phyloP scores from a whole-genome alignment of 2,329 filamentous ascomycete species.

The Penicillium paneum region DNA sequence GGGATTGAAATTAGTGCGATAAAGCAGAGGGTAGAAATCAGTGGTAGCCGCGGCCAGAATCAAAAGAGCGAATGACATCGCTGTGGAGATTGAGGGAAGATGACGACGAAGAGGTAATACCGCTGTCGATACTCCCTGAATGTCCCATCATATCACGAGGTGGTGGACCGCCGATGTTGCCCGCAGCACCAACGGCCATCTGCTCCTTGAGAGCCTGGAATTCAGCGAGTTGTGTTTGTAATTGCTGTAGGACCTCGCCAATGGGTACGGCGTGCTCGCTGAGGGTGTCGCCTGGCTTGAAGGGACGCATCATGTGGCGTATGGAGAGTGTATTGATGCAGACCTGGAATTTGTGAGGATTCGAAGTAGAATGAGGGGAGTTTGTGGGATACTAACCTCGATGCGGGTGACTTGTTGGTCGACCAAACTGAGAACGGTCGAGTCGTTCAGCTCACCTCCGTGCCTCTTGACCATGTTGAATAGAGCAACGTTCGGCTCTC shows the following conservation, averaged over 20 bases:
- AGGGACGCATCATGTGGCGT: conserved; percentile 73
- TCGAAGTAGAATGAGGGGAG: background rate
- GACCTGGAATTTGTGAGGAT: conserved; percentile 53
- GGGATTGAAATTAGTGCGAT: conserved; percentile 1
- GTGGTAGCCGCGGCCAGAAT: conserved; percentile 13
- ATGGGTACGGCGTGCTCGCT: conserved; percentile 76
- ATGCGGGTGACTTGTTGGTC: conserved; percentile 95
- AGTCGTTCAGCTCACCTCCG: conserved; percentile 83
- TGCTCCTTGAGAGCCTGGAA: conserved; percentile 42
- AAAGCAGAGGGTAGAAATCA: conserved; percentile 9
- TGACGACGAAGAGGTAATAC: conserved; percentile 26
- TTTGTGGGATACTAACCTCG: conserved; percentile 63
- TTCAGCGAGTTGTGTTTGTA: conserved; percentile 42
- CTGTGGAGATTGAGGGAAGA: conserved; percentile 27
- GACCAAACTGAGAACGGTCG: conserved; percentile 82
- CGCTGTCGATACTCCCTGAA: conserved; percentile 19
- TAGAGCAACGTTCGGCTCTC: conserved; percentile 77
- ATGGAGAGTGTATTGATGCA: conserved; percentile 76
- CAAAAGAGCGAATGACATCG: conserved; percentile 18
- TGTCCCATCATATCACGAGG: conserved; percentile 9
- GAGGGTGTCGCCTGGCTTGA: conserved; percentile 59
- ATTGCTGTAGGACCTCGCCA: conserved; percentile 55
- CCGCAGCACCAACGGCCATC: conserved; percentile 29
- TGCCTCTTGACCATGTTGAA: conserved; percentile 69
- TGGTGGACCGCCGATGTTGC: conserved; percentile 21